A percentile compares a stretch with the other conserved stretches of the same genome.
Evolutionary conservation across 306 rosid genomes (phyloP).

Genomic region (Biancaea sappan): DNA sequence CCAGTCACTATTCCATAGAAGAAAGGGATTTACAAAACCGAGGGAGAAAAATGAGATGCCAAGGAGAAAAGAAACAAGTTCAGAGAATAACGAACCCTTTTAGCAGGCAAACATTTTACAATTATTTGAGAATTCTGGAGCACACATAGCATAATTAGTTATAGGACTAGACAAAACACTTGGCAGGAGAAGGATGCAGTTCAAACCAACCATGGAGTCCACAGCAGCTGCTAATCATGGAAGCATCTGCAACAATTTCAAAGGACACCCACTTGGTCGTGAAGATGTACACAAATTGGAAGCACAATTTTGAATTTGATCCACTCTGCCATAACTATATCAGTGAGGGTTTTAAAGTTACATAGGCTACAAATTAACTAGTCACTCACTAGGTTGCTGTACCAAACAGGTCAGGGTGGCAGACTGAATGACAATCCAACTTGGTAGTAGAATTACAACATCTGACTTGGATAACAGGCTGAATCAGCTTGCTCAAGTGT

Average conservation of each 20-base stretch:
- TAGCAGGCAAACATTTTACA: slow-evolving; percentile 41
- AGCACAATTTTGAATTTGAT: slow-evolving; percentile 34
- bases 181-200: slow-evolving; percentile 33
- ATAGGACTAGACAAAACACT: slow-evolving; percentile 34
- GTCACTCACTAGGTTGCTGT: slow-evolving; percentile 33
- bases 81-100: slow-evolving; percentile 32
- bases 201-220: slow-evolving; percentile 40
- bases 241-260: slow-evolving; percentile 37
- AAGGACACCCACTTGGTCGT: slow-evolving; percentile 43
- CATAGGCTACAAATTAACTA: slow-evolving; percentile 38
- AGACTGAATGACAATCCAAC: slow-evolving; percentile 37
- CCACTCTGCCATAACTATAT: slow-evolving; percentile 39
- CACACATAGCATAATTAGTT: slow-evolving; percentile 30
- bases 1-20: slow-evolving; percentile 25
- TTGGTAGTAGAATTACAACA: slow-evolving; percentile 34
- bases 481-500: slow-evolving; percentile 40
- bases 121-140: slow-evolving; percentile 37
- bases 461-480: slow-evolving; percentile 29
- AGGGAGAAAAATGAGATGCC: slow-evolving; percentile 1
- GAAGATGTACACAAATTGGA: slow-evolving; percentile 31
- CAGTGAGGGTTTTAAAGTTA: slow-evolving; percentile 38
- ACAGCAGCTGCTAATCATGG: slow-evolving; percentile 32
- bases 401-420: slow-evolving; percentile 37
- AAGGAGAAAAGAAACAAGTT: slow-evolving; percentile 15
- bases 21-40: slow-evolving; percentile 33